Evolutionary conservation across 2,329 filamentous ascomycete genomes (phyloP).

Genomic region (Alternaria ventricosa): DNA sequence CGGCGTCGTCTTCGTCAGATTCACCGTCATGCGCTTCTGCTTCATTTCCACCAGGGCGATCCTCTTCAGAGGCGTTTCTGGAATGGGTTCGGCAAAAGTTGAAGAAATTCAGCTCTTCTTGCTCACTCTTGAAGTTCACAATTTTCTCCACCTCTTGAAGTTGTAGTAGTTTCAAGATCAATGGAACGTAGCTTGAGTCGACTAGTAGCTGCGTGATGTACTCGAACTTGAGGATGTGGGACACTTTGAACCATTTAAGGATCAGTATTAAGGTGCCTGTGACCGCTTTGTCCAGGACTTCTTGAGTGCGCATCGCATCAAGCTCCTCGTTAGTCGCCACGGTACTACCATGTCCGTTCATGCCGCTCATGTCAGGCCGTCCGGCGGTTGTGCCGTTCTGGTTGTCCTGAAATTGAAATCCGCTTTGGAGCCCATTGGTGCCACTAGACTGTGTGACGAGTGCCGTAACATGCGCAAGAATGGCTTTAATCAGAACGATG

Average conservation of each 20-base stretch:
- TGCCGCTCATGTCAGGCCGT: constrained; percentile 40
- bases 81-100: constrained; percentile 81
- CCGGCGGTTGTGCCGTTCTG: constrained; percentile 48
- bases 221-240: constrained; percentile 93
- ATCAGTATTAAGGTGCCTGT: constrained; percentile 88
- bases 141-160: constrained; percentile 92
- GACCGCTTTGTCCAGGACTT: constrained; percentile 89
- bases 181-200: constrained; percentile 92
- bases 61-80: constrained; percentile 58
- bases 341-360: constrained; percentile 36
- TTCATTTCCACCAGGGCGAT: constrained; percentile 23
- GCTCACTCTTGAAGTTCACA: constrained; percentile 84
- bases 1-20: constrained; percentile 68
- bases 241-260: constrained; percentile 95
- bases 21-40: constrained; percentile 31
- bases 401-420: constrained; percentile 51
- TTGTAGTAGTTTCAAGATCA: constrained; percentile 91
- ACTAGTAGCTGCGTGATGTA: constrained; percentile 92
- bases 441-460: constrained; percentile 68
- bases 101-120: constrained; percentile 87
- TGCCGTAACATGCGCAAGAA: constrained; percentile 87
- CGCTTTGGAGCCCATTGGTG: constrained; percentile 58
- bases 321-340: constrained; percentile 69
- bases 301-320: constrained; percentile 79
- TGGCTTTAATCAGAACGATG: constrained; percentile 88